Evolutionary conservation across 441 rosid species (phyloP).

Genomic region (Biscutella laevigata): DNA sequence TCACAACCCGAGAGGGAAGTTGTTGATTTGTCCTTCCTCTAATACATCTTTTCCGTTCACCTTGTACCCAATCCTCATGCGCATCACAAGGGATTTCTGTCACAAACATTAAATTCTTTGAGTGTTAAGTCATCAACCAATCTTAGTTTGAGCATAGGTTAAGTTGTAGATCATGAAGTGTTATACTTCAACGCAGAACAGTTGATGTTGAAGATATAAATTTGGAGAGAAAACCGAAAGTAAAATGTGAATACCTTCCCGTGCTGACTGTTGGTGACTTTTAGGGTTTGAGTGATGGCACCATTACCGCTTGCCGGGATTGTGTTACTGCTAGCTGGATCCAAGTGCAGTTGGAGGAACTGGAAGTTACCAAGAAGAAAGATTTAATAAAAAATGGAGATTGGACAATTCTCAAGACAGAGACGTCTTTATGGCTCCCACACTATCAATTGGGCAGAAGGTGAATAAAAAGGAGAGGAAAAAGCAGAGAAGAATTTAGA

Average conservation of each 20-base stretch:
- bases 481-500: conserved; percentile 4
- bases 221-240: not conserved
- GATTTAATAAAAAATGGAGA: not conserved
- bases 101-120: conserved; percentile 18
- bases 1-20: conserved; percentile 78
- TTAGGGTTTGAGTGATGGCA: conserved; percentile 55
- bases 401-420: not conserved
- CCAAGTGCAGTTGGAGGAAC: conserved; percentile 94
- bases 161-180: conserved; percentile 1
- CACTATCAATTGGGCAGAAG: not conserved
- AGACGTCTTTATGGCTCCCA: not conserved
- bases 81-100: conserved; percentile 95
- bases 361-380: conserved; percentile 29
- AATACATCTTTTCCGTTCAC: conserved; percentile 55
- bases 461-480: not conserved
- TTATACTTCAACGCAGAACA: not conserved
- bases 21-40: conserved; percentile 90
- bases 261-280: conserved; percentile 83
- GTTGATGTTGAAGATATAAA: not conserved
- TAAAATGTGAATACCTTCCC: conserved; percentile 59
- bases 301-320: conserved; percentile 58
- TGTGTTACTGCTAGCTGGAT: conserved; percentile 76
- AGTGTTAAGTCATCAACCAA: conserved; percentile 7
- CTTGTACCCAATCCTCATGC: conserved; percentile 83
- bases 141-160: not conserved